Base-by-base conservation (phyloP, 78 protist genomes). In the Reticulomyxa filosa region DNA sequence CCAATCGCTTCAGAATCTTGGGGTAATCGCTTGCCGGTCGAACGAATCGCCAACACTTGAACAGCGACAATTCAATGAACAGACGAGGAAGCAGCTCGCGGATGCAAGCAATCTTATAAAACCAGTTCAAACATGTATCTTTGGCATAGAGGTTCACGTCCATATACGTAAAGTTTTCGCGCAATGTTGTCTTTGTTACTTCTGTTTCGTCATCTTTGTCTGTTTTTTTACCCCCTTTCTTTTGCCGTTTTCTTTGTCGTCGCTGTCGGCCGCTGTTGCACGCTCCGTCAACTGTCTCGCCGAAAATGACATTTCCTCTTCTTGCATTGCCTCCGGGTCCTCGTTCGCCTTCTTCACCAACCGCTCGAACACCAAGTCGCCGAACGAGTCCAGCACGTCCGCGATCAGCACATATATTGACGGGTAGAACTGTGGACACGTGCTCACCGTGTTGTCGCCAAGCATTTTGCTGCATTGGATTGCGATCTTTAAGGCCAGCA, bases 1-100 rank as follows among this genome's bases (percentile, higher is more conserved):
- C 27, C 5, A 52, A 29, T 26, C 5, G 27, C 5, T 52, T 20
- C 27, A 11, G 5, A 26, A 52, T 52, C 8, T 52, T 20, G 5
- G 25, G 7, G 5, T 29, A 8, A 8, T 26, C 37, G 29, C 17
- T 17, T 42, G 13, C 48, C n/a, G n/a, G n/a, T 20, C 5, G 7
- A 26, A 52, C 37, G 57, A 52, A 52, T 30, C 57, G 5, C 37
- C 27, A 52, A 7, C 37, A 11, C 5, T 5, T 8, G 57, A 52
- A 5, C 57, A 52, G 8, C 37, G 57, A 26, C 27, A 52, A 30
- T 30, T 52, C 57, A 30, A 5, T 11, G 50, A 36, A 61, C 25
- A 61, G 29, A 5, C 65, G 5, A 7, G 65, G 61, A 17, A 61
- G 7, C 50, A 61, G 8, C 50, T 61, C 65, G 23, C 65, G 65